phyloP scores from a whole-genome alignment of 1,139 yeast species.

The Spathaspora sp. region DNA sequence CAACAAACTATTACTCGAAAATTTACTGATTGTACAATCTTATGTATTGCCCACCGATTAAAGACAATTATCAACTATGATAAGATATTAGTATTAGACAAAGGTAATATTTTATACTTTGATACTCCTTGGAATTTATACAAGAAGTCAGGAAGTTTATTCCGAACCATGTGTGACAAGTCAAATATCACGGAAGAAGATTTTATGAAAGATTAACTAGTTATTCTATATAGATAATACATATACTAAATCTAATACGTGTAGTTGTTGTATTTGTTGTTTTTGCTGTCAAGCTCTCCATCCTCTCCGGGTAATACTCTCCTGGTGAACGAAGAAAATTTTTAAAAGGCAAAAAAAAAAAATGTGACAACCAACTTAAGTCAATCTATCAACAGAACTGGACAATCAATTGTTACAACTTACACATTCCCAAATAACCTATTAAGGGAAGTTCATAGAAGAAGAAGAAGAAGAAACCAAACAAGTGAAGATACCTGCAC shows the following conservation, averaged over 20 bases:
- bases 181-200: slow-evolving; percentile 26
- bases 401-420: neutral
- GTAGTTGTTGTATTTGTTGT: too few species aligned
- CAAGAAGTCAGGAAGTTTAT: slow-evolving; percentile 34
- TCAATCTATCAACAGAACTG: neutral
- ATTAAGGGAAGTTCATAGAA: neutral
- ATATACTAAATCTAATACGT: too few species aligned
- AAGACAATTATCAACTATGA: slow-evolving; percentile 53
- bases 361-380: neutral
- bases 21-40: slow-evolving; percentile 46
- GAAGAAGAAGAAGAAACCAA: neutral
- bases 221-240: too few species aligned
- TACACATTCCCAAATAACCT: neutral
- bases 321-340: neutral
- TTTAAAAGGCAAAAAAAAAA: neutral
- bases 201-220: too few species aligned
- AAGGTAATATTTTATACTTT: slow-evolving; percentile 49
- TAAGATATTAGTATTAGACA: slow-evolving; percentile 51
- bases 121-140: slow-evolving; percentile 48
- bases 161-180: slow-evolving; percentile 40
- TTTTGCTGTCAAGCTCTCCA: too few species aligned
- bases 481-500: slow-evolving; percentile 9
- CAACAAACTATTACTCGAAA: slow-evolving; percentile 48
- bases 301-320: neutral
- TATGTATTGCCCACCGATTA: slow-evolving; percentile 58